Percentiles rank a stretch among this genome's conserved stretches.
These are phyloP conservation scores for Cenchrus purpureus DNA, from an alignment of 176 grass and related monocot genomes.

Conservation along the genomic window DNA sequence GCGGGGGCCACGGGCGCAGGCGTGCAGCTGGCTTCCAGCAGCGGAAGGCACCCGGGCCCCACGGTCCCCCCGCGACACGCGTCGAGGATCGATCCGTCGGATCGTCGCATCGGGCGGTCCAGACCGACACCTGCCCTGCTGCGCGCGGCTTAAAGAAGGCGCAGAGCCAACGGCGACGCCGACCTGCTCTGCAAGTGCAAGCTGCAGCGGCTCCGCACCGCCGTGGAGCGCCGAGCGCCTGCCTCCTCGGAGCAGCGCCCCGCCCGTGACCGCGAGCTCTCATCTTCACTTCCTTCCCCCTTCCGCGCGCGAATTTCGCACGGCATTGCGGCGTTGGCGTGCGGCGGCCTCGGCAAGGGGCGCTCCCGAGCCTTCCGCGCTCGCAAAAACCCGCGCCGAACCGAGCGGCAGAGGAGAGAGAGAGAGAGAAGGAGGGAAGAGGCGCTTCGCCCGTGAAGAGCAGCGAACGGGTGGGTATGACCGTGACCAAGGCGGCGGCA, in stretches of 20 bases:
- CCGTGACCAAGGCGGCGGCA: background rate
- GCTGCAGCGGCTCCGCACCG: background rate
- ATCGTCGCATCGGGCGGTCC: conserved; percentile 23
- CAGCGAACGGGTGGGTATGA: background rate
- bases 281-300: too few species aligned
- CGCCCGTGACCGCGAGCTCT: conserved; percentile 34
- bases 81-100: background rate
- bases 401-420: background rate
- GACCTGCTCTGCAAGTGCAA: background rate
- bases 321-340: background rate
- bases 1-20: background rate
- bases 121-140: background rate
- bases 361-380: background rate
- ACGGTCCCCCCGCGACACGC: background rate
- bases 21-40: background rate
- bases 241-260: background rate
- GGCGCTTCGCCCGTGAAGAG: background rate
- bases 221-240: background rate
- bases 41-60: background rate
- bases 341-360: background rate
- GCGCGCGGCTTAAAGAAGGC: conserved; percentile 18
- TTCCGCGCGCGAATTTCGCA: background rate
- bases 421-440: background rate
- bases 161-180: conserved; percentile 27
- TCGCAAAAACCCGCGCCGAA: conserved; percentile 1